phyloP scores from a whole-genome alignment of 139 green algal genomes.

The Eudorina sp. region DNA sequence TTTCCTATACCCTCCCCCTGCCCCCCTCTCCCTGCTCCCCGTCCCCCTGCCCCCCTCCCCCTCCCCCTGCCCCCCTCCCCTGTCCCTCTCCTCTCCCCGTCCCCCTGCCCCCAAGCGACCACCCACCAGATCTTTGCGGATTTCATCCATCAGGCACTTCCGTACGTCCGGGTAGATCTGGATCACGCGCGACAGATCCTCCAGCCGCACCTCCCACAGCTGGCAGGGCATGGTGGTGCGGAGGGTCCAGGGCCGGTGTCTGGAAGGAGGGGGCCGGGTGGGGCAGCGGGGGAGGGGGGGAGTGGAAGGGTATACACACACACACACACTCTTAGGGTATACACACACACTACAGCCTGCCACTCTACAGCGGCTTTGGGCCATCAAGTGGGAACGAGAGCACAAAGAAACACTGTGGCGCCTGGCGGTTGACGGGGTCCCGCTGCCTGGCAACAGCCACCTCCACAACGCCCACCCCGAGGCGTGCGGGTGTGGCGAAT shows the following conservation, averaged over 20 bases:
- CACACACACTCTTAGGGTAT: too few species aligned
- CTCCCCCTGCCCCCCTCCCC: background rate
- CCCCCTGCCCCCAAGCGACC: background rate
- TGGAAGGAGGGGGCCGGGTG: background rate
- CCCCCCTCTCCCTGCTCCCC: too few species aligned
- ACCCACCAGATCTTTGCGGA: constrained; percentile 9
- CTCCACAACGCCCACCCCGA: too few species aligned
- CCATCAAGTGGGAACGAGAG: too few species aligned
- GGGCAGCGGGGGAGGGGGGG: background rate
- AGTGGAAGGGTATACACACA: background rate
- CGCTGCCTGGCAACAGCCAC: too few species aligned
- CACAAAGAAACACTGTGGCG: too few species aligned
- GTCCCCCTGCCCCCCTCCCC: too few species aligned
- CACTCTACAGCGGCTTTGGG: too few species aligned
- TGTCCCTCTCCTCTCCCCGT: background rate
- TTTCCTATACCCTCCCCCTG: too few species aligned
- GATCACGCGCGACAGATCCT: constrained; percentile 31
- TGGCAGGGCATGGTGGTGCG: constrained; percentile 1
- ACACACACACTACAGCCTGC: too few species aligned
- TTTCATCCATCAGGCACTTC: constrained; percentile 3
- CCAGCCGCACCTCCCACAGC: constrained; percentile 41
- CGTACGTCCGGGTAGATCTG: constrained; percentile 38
- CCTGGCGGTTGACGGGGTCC: too few species aligned
- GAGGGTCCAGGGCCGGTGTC: constrained; percentile 42
- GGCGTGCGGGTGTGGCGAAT: too few species aligned